Base-by-base conservation (phyloP, 2,329 filamentous ascomycete species). In the Fusarium algeriense region DNA sequence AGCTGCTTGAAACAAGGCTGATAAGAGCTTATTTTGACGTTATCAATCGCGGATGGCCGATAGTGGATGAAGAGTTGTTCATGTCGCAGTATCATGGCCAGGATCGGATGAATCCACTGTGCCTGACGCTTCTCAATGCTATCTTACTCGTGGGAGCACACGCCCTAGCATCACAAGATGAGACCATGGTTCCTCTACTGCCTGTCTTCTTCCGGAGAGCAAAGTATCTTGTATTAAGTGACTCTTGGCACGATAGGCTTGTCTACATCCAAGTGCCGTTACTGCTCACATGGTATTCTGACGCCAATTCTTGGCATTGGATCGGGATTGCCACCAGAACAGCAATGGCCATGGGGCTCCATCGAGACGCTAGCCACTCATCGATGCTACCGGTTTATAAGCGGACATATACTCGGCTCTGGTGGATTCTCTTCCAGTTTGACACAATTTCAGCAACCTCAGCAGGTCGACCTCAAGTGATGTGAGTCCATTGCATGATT, bases 381-480 rank as follows among this genome's bases (percentile, higher is more conserved):
- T 58, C 17, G 13, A 65, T 49, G 32, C 38, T 65, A 5, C 44
- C 60, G 0, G 62, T 65, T 11, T 64, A 65, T 5, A 65, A 65
- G 12, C 60, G 60, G 4, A 28, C 20, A 2, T 65, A 58, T 45
- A 46, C 44, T 32, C 62, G 62, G 6, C 13, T 65, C 2, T 65
- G 60, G 62, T 65, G 62, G 62, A 32, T 65, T 12, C 38, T 65
- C 4, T 65, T 59, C 15, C 60, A 65, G 32, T 65, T 65, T 3
- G 62, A 65, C 28, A 65, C 62, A 7, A 65, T 65, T 3, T 40
- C 62, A 11, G 45, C 62, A 17, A 26, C 32, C 2, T 65, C 62
- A 5, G 60, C 60, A 8, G 62, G 62, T 19, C 38, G 62, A 11
- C 62, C 60, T 4, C 60, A 65, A 26, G 50, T 54, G 6, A 65